phyloP scores from a whole-genome alignment of 2,329 filamentous ascomycete genomes.

The Venturia nashicola region DNA sequence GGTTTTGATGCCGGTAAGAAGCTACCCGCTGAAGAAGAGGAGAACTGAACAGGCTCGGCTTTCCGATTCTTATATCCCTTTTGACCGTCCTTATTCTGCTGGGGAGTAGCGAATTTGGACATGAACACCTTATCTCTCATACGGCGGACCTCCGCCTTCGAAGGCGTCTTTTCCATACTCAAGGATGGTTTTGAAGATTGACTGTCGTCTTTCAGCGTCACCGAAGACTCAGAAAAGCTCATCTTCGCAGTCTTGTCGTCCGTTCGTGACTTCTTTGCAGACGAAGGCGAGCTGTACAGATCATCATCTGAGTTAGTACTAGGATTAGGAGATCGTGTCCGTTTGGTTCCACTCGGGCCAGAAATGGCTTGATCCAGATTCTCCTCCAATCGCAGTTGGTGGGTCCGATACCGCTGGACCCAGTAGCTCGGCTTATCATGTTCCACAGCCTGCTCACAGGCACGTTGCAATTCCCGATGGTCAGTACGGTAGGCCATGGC shows the following conservation, averaged over 20 bases:
- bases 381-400: background rate
- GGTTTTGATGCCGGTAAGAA: background rate
- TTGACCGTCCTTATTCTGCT: background rate
- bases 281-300: background rate
- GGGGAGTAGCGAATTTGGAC: too few species aligned
- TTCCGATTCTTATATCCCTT: background rate
- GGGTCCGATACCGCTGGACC: background rate
- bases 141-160: background rate
- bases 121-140: background rate
- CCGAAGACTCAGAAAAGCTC: background rate
- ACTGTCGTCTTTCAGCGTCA: background rate
- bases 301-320: background rate
- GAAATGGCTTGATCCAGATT: background rate
- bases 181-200: background rate
- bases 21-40: background rate
- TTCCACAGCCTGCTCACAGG: background rate
- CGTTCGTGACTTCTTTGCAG: background rate
- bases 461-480: background rate
- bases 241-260: background rate
- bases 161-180: background rate
- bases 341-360: background rate
- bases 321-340: background rate
- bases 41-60: too few species aligned
- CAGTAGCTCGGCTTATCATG: background rate
- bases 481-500: background rate